phyloP scores from a whole-genome alignment of 2,329 filamentous ascomycete genomes.

The Chalara sp. region DNA sequence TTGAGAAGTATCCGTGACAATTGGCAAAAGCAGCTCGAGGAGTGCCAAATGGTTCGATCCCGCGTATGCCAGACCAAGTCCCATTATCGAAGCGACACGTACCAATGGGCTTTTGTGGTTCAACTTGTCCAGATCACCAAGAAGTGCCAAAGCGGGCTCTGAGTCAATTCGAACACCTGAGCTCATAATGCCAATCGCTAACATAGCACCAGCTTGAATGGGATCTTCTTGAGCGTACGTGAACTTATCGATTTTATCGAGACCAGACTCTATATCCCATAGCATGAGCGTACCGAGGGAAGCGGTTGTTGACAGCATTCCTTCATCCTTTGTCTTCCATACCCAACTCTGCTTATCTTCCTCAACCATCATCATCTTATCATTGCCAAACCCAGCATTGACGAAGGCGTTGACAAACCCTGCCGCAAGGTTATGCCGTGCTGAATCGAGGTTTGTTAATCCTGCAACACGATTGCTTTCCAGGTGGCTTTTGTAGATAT shows the following conservation, averaged over 20 bases:
- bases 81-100: conserved; percentile 86
- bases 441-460: conserved; percentile 91
- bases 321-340: conserved; percentile 98
- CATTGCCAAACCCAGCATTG: conserved; percentile 89
- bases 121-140: conserved; percentile 75
- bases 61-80: conserved; percentile 87
- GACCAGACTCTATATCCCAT: conserved; percentile 87
- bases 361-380: conserved; percentile 95
- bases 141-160: conserved; percentile 81
- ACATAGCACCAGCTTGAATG: conserved; percentile 84
- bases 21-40: conserved; percentile 77
- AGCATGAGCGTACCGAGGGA: conserved; percentile 86
- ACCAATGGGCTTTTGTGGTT: conserved; percentile 71
- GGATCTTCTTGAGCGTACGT: conserved; percentile 77
- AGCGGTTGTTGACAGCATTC: conserved; percentile 93
- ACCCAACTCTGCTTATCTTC: conserved; percentile 91
- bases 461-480: conserved; percentile 91
- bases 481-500: conserved; percentile 98
- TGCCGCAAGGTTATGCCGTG: conserved; percentile 89
- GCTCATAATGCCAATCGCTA: conserved; percentile 94
- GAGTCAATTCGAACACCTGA: conserved; percentile 84
- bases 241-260: conserved; percentile 93
- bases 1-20: conserved; percentile 75
- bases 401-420: conserved; percentile 96
- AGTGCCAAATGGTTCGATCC: conserved; percentile 88